These are phyloP conservation scores for Beauveria sp. DNA, from an alignment of 2,329 filamentous ascomycete genomes.

Conservation along the genomic window DNA sequence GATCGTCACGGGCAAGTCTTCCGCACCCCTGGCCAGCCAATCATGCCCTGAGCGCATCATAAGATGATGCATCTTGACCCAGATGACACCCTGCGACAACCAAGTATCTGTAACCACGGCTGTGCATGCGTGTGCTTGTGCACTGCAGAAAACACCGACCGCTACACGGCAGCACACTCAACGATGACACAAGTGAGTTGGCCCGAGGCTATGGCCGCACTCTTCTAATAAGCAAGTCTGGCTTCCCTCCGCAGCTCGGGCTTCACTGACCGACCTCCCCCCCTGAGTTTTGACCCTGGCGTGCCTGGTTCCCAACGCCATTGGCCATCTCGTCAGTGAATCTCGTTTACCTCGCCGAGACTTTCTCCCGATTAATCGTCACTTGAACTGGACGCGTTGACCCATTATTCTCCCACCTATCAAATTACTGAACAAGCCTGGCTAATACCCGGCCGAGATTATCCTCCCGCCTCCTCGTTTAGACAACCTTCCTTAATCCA, in stretches of 20 bases:
- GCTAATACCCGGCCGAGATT: neutral
- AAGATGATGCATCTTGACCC: conserved; percentile 2
- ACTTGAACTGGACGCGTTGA: conserved; percentile 3
- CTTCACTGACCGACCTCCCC: neutral
- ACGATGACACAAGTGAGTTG: neutral
- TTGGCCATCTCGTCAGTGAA: neutral
- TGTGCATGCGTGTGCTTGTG: conserved; percentile 1
- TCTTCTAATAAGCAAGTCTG: neutral
- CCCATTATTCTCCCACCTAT: conserved; percentile 2
- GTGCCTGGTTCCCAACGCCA: neutral
- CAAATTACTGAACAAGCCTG: neutral
- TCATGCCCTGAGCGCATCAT: conserved; percentile 5
- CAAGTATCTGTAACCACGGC: neutral
- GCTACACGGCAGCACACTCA: neutral
- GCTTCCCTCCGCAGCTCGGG: neutral
- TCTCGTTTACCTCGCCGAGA: neutral
- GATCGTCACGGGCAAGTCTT: neutral
- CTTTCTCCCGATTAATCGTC: neutral
- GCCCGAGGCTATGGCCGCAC: conserved; percentile 5
- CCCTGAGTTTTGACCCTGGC: neutral
- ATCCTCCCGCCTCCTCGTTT: neutral
- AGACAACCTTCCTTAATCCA: neutral
- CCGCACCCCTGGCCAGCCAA: neutral
- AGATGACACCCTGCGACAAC: neutral
- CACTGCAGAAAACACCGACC: neutral